Evolutionary conservation across 1,284 basidiomycete genomes (phyloP), one percentile per base, ranked within the genome.

Genomic region (Ustilago xerochloae): DNA sequence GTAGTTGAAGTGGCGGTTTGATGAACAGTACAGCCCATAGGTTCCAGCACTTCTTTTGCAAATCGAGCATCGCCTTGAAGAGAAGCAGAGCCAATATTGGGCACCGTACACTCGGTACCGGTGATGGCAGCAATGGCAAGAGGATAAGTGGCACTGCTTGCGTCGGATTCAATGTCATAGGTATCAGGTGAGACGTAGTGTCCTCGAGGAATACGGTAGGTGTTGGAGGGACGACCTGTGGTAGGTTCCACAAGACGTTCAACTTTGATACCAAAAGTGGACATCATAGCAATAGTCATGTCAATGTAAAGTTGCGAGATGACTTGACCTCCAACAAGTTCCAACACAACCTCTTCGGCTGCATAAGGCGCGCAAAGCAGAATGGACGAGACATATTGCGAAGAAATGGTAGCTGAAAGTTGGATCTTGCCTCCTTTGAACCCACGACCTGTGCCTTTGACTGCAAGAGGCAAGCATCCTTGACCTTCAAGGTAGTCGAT

Each of bases 241-340:
- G 84, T 84, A 0, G 88, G 78, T 73, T 92, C 92, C n/a, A 81
- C 84, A 63, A 92, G 88, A 50, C 94, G 90, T 47, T 87, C 86
- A 52, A 96, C 94, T 8, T 88, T 82, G 75, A 98, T 88, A 20
- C 94, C 96, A 84, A 99, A 99, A n/a, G 91, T 89, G 63, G 88
- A 88, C 97, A 99, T 99, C 91, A 99, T 97, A 8, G 94, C 91
- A 75, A 97, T 92, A 5, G 97, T 99, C 95, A 99, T 97, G 86
- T 99, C 95, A 85, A 99, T 99, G 87, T 99, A 99, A 3, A 94
- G 94, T 86, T 98, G 96, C 18, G 94, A 97, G 85, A 99, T 97
- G 83, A 99, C 97, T 80, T 92, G 90, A 4, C 93, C 94, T 24
- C 94, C 94, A 0, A 90, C 91, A 64, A 99, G 90, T 86, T 97